Percentiles rank a stretch among this genome's conserved stretches.
These are phyloP conservation scores for Didymellaceae sp. DNA, from an alignment of 2,329 filamentous ascomycete species.

Conservation along the genomic window DNA sequence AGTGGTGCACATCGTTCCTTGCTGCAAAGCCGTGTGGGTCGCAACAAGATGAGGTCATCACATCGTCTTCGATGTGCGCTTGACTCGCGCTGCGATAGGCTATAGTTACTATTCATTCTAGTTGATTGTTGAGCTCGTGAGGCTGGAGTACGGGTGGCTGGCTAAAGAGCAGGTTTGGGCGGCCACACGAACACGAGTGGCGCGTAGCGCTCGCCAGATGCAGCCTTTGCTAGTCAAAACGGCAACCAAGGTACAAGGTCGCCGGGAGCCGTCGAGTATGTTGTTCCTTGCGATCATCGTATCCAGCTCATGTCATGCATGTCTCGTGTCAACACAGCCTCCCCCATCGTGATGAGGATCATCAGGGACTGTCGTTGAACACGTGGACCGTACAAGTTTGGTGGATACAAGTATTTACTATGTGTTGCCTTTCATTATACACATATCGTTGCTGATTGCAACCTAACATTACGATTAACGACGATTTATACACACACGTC, in stretches of 20 bases:
- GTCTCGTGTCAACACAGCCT: constrained; percentile 16
- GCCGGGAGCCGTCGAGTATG: background rate
- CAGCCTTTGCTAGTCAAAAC: constrained; percentile 14
- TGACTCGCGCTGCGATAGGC: constrained; percentile 1
- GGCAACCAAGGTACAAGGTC: constrained; percentile 3
- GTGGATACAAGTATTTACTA: background rate
- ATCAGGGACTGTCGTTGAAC: constrained; percentile 1
- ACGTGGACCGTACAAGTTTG: background rate
- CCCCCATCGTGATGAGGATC: constrained; percentile 6
- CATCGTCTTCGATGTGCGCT: background rate
- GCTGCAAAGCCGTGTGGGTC: constrained; percentile 12
- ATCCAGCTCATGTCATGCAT: background rate
- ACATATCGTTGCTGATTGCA: constrained; percentile 14
- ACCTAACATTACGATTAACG: constrained; percentile 18
- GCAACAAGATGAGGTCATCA: constrained; percentile 7
- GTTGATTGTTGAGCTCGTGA: background rate
- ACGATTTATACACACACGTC: constrained; percentile 13
- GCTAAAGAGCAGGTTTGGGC: constrained; percentile 1
- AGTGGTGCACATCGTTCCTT: constrained; percentile 8
- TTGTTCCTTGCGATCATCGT: constrained; percentile 4
- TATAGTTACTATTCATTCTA: too few species aligned
- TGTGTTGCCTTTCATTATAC: constrained; percentile 17
- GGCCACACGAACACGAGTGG: constrained; percentile 10
- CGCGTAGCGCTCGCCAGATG: constrained; percentile 5
- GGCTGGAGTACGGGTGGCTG: constrained; percentile 4